Conservation (phyloP, 352 stramenopile genomes). For the Globisporangium camurandrum region DNA sequence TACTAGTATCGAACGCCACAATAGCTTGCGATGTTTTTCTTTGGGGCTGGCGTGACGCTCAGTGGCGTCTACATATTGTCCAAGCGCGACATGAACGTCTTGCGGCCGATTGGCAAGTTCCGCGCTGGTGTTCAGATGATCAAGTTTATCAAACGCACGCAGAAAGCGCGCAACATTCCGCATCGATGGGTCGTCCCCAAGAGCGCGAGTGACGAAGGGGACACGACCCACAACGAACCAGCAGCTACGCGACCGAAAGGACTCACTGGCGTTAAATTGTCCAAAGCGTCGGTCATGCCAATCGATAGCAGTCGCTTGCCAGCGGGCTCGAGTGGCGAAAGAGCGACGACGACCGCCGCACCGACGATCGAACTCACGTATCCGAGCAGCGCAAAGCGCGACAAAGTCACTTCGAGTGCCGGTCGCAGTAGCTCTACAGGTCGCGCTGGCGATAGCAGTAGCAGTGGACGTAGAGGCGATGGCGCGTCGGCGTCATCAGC, state of each 20-base stretch:
- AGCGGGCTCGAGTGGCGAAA: not conserved
- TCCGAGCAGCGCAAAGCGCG: constrained; percentile 4
- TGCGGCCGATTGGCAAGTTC: constrained; percentile 33
- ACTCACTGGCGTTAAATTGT: constrained; percentile 16
- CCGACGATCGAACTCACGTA: constrained; percentile 7
- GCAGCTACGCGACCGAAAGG: constrained; percentile 2
- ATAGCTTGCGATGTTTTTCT: constrained; percentile 61
- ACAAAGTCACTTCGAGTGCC: too few species aligned
- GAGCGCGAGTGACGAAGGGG: not conserved
- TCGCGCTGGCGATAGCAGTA: too few species aligned
- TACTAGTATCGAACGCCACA: not conserved
- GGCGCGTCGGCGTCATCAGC: too few species aligned
- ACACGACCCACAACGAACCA: constrained; percentile 6
- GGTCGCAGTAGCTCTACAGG: too few species aligned
- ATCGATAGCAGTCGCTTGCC: constrained; percentile 19
- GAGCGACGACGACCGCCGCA: not conserved
- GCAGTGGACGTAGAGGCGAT: too few species aligned
- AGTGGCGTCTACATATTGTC: constrained; percentile 64
- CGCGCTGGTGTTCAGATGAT: constrained; percentile 49
- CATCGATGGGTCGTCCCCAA: constrained; percentile 29
- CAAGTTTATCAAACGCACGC: constrained; percentile 54
- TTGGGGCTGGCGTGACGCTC: constrained; percentile 61
- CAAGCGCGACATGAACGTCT: constrained; percentile 54
- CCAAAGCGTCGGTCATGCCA: constrained; percentile 58
- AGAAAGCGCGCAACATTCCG: constrained; percentile 51